Percentiles rank a stretch among this genome's conserved stretches.
Evolutionary conservation across 2,329 filamentous ascomycete genomes (phyloP).

Genomic region (Dactylellina leptospora): DNA sequence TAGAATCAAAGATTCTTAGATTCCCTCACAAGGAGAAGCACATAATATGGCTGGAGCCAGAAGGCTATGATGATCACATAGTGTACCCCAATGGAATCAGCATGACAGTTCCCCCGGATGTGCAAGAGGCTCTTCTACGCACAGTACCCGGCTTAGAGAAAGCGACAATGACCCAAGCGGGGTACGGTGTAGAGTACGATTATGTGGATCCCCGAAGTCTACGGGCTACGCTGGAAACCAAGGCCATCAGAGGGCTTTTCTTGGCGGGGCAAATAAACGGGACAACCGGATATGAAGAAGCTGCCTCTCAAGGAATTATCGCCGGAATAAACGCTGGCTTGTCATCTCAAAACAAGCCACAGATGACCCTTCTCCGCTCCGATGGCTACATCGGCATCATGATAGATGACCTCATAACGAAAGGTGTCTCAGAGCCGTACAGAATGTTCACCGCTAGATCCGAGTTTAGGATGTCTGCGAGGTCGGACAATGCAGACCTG

Average conservation of each 20-base stretch:
- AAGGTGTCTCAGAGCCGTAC: conserved; percentile 95
- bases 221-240: conserved; percentile 90
- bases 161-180: conserved; percentile 89
- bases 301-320: conserved; percentile 88
- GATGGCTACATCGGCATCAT: conserved; percentile 98
- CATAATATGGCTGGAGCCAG: conserved; percentile 95
- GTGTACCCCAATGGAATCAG: conserved; percentile 97
- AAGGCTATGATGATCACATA: conserved; percentile 87
- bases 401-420: conserved; percentile 97
- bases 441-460: conserved; percentile 97
- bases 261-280: conserved; percentile 97
- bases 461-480: conserved; percentile 91
- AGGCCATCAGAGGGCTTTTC: conserved; percentile 85
- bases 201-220: conserved; percentile 94
- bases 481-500: conserved; percentile 91
- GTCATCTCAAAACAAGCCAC: conserved; percentile 71
- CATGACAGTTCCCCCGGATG: conserved; percentile 92
- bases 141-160: conserved; percentile 89
- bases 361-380: conserved; percentile 76
- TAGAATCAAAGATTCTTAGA: conserved; percentile 91
- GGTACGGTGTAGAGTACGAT: conserved; percentile 98
- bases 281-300: conserved; percentile 97
- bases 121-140: conserved; percentile 83
- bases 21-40: conserved; percentile 83
- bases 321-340: conserved; percentile 94